Conservation (phyloP, 176 grass and related monocot genomes). For the Chrysopogon serrulatus region DNA sequence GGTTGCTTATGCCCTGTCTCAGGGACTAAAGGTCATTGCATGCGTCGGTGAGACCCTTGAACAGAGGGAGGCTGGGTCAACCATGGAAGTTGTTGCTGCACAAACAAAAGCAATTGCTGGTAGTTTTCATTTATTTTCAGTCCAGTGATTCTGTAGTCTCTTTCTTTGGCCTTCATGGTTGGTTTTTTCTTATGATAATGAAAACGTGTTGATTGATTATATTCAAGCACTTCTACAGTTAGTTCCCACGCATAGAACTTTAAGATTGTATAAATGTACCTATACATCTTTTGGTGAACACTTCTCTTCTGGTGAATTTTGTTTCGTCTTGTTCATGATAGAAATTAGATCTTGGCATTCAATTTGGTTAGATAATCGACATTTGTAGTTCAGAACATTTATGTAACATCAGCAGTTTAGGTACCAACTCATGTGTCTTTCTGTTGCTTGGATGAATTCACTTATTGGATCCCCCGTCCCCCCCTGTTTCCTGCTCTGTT, state of each 20-base stretch:
- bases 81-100: slow-evolving; percentile 83
- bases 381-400: neutral
- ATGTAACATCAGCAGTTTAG: neutral
- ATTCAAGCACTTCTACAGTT: neutral
- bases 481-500: neutral
- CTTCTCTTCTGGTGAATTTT: neutral
- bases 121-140: slow-evolving; percentile 19
- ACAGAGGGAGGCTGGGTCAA: slow-evolving; percentile 80
- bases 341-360: neutral
- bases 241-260: neutral
- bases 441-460: neutral
- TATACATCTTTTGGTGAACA: neutral
- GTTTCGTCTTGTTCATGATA: neutral
- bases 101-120: slow-evolving; percentile 97
- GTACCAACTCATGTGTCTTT: neutral
- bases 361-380: neutral
- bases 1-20: slow-evolving; percentile 81
- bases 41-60: slow-evolving; percentile 98
- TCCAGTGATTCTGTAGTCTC: neutral
- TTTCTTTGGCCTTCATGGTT: neutral
- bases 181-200: neutral
- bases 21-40: slow-evolving; percentile 96
- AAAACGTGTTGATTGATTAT: neutral
- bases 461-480: neutral
- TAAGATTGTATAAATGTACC: neutral